A percentile compares a stretch with the other conserved stretches of the same genome.
These are phyloP conservation scores for Boletus tomentosulus DNA, from an alignment of 768 basidiomycete genomes.

Conservation along the genomic window DNA sequence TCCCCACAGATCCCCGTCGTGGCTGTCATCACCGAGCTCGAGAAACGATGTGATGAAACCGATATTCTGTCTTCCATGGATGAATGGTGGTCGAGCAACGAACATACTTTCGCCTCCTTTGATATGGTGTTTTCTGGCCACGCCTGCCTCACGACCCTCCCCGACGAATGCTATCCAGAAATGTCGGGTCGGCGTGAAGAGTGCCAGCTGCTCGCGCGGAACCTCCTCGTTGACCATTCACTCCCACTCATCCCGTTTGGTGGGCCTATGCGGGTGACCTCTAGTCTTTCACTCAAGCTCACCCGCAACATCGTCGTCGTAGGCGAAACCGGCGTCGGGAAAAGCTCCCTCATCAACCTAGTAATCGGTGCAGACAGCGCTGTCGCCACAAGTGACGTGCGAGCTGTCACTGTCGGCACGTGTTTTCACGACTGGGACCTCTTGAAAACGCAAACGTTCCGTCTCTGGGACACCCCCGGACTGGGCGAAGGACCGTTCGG, in stretches of 20 bases:
- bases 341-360: slow-evolving; percentile 21
- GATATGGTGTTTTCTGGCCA: slow-evolving; percentile 17
- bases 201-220: slow-evolving; percentile 19
- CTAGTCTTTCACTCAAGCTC: slow-evolving; percentile 15
- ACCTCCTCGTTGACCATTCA: slow-evolving; percentile 19
- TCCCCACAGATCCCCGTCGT: slow-evolving; percentile 19
- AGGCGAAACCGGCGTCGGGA: slow-evolving; percentile 34
- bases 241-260: slow-evolving; percentile 10
- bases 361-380: slow-evolving; percentile 16
- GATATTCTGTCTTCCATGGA: slow-evolving; percentile 21
- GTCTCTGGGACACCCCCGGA: slow-evolving; percentile 26
- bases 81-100: slow-evolving; percentile 18
- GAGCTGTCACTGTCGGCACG: slow-evolving; percentile 17
- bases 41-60: slow-evolving; percentile 14
- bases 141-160: slow-evolving; percentile 23
- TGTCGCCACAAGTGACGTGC: slow-evolving; percentile 10
- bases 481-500: slow-evolving; percentile 14
- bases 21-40: slow-evolving; percentile 23
- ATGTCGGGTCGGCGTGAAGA: slow-evolving; percentile 12
- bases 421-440: slow-evolving; percentile 23
- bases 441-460: slow-evolving; percentile 19
- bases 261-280: slow-evolving; percentile 1
- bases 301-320: slow-evolving; percentile 36
- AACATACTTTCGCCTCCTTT: background rate
- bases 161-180: slow-evolving; percentile 16